Conservation (phyloP, 179 eudicot species). For the Gypsophila paniculata region DNA sequence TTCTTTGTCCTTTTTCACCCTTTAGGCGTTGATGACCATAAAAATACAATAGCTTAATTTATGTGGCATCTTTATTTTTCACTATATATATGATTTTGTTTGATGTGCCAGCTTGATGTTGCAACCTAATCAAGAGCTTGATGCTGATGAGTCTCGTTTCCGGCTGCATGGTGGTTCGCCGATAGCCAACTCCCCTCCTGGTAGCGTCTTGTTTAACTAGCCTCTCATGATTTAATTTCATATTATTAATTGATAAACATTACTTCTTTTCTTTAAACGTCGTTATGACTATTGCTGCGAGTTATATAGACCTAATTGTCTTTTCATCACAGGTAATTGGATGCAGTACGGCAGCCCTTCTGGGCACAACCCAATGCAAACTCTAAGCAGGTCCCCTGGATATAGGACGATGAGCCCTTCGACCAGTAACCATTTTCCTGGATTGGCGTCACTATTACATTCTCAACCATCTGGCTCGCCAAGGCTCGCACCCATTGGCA, state of each 20-base stretch:
- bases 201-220: constrained; percentile 29
- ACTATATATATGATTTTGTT: constrained; percentile 14
- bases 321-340: constrained; percentile 55
- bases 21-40: neutral
- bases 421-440: constrained; percentile 39
- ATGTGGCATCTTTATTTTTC: too few relatives aligned
- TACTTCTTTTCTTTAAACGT: constrained; percentile 13
- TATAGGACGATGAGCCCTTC: constrained; percentile 53
- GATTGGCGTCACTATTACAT: constrained; percentile 61
- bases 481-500: constrained; percentile 60
- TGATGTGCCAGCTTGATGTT: constrained; percentile 49
- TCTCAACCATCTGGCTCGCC: constrained; percentile 45
- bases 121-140: constrained; percentile 68
- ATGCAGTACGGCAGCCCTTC: constrained; percentile 58
- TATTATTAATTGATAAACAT: neutral
- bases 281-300: neutral
- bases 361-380: constrained; percentile 43
- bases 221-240: neutral
- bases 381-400: constrained; percentile 52
- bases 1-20: neutral
- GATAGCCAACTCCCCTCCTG: constrained; percentile 66
- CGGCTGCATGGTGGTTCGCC: constrained; percentile 58
- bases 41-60: too few relatives aligned
- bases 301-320: constrained; percentile 23
- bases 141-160: constrained; percentile 60